Percentiles rank a stretch among this genome's conserved stretches.
Evolutionary conservation across 169 alveolate species (phyloP).

Genomic region (Perkinsus marinus): DNA sequence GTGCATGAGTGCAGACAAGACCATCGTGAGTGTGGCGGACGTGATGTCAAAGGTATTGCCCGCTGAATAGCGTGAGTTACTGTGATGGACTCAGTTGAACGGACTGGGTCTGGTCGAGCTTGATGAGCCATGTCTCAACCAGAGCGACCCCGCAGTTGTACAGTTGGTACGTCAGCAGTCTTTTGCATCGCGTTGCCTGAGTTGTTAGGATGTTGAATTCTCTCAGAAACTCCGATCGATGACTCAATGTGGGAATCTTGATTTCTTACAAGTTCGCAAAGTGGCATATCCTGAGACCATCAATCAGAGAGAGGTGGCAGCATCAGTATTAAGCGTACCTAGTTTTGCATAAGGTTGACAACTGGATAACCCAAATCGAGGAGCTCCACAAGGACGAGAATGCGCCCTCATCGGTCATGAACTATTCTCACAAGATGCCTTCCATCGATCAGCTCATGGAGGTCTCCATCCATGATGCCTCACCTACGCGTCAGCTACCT

Average conservation of each 20-base stretch:
- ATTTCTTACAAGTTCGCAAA: background rate
- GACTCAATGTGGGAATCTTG: background rate
- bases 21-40: background rate
- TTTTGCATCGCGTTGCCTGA: constrained; percentile 54
- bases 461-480: constrained; percentile 9
- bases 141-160: constrained; percentile 49
- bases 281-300: background rate
- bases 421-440: constrained; percentile 62
- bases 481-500: background rate
- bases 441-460: constrained; percentile 59
- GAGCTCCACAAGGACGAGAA: constrained; percentile 54
- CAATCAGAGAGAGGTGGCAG: background rate
- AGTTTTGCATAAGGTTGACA: constrained; percentile 24
- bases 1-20: background rate
- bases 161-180: constrained; percentile 35
- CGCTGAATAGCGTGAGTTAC: background rate
- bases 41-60: background rate
- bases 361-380: constrained; percentile 56
- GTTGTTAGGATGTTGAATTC: too few relatives aligned
- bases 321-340: background rate
- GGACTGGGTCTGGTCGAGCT: constrained; percentile 54
- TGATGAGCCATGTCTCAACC: constrained; percentile 59
- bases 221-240: constrained; percentile 16
- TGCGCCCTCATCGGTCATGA: constrained; percentile 41
- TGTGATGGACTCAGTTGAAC: constrained; percentile 19